Conservation (phyloP, 345 rosid species). For the Brassica juncea region DNA sequence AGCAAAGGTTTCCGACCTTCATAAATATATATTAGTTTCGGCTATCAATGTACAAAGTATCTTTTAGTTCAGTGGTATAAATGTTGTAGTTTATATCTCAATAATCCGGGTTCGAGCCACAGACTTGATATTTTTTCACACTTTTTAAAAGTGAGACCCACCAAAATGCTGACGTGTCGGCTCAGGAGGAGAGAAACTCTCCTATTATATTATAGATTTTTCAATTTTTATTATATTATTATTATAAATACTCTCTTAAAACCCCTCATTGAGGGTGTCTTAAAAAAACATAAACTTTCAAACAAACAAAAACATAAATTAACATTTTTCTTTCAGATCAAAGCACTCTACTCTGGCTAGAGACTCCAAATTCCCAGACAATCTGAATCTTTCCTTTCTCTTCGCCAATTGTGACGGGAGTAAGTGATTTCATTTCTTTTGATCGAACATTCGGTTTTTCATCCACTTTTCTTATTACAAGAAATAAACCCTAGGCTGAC, state of each 20-base stretch:
- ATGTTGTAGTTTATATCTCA: no score
- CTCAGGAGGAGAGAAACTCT: no score
- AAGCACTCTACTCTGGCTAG: not conserved
- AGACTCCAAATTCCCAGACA: not conserved
- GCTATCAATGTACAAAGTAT: no score
- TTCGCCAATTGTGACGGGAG: not conserved
- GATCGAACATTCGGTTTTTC: not conserved
- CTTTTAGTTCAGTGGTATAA: no score
- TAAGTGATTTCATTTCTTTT: not conserved
- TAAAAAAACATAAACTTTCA: not conserved
- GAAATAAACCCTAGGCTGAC: not conserved
- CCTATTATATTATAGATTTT: no score
- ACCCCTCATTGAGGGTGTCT: not conserved
- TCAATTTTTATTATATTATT: no score
- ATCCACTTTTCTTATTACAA: not conserved
- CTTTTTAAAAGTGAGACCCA: no score
- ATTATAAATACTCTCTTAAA: not conserved
- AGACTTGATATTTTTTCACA: no score
- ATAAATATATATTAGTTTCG: no score
- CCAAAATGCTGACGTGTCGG: no score
- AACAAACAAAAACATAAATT: not conserved
- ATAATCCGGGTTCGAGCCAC: no score
- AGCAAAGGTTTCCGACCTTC: no score
- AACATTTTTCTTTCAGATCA: not conserved
- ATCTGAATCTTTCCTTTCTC: not conserved